Evolutionary conservation across 768 basidiomycete species (phyloP).

Genomic region (Ramaria rubella): DNA sequence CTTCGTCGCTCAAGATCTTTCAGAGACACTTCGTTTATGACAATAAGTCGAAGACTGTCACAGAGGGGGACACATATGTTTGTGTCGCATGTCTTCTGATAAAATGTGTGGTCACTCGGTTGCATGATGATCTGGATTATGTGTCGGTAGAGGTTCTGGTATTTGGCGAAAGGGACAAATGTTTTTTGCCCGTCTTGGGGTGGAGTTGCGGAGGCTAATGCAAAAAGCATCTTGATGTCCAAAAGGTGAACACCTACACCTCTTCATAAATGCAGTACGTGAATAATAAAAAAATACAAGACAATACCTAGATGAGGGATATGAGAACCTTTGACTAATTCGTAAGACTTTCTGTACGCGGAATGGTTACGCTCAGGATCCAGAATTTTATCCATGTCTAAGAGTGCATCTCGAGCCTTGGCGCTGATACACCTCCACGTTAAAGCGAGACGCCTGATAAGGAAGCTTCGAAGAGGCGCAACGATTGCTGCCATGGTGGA

Average conservation of each 20-base stretch:
- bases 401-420: background rate
- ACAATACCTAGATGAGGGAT: background rate
- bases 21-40: background rate
- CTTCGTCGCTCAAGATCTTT: background rate
- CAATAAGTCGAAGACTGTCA: background rate
- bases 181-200: background rate
- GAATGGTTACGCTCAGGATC: background rate
- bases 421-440: background rate
- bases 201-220: background rate
- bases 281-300: background rate
- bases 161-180: background rate
- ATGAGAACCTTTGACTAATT: background rate
- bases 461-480: background rate
- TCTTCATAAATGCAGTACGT: background rate
- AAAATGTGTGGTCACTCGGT: background rate
- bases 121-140: conserved; percentile 2
- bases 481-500: background rate
- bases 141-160: conserved; percentile 1
- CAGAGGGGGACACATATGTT: background rate
- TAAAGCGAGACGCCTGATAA: background rate
- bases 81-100: background rate
- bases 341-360: background rate
- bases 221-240: conserved; percentile 1
- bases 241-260: background rate
- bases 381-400: background rate